Evolutionary conservation across 257 asterid species (phyloP), one percentile per base, ranked within the genome.

Genomic region (Solanum medicagineum): DNA sequence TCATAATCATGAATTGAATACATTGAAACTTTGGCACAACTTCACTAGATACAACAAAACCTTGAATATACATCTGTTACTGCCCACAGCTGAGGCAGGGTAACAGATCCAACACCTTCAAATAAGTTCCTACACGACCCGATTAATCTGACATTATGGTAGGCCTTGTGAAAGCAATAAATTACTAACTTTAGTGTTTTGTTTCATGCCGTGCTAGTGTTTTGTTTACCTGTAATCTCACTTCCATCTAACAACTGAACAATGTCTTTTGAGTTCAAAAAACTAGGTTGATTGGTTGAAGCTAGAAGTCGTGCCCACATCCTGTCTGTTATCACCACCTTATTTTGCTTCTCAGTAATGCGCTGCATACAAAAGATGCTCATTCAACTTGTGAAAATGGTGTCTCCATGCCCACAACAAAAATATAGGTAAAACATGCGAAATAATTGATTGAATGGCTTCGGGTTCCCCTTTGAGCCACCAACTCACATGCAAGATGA

Each of bases 301-400:
- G 93, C 87, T 75, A 91, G 93, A 42, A 91, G 91, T 24, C 93
- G 88, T 3, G 92, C 92, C 93, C 93, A 91, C 91, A 88, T 91
- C 86, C 92, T 85, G 83, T 91, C 92, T 3, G 93, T 91, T 81
- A 89, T 86, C 68, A 89, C 93, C 82, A 91, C 93, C 81, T 88
- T 90, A 88, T 91, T 88, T 84, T 91, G 92, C 53, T 84, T 59
- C 86, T 88, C 92, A 44, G 81, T 91, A 29, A 91, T 88, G 26
- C 91, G 92, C 92, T 91, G 90, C 88, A 90, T 32, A 53, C 7
- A 47, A 10, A 79, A 79, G 47, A 53, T 19, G 17, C 65, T 29
- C 10, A 17, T 29, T 79, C 13, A 53, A 26, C 65, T 77, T 26
- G 65, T 77, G 83, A 77, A 77, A 77, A 77, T 53, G 63, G 65